phyloP scores from a whole-genome alignment of 2,329 filamentous ascomycete species.

The Neobulgaria alba region DNA sequence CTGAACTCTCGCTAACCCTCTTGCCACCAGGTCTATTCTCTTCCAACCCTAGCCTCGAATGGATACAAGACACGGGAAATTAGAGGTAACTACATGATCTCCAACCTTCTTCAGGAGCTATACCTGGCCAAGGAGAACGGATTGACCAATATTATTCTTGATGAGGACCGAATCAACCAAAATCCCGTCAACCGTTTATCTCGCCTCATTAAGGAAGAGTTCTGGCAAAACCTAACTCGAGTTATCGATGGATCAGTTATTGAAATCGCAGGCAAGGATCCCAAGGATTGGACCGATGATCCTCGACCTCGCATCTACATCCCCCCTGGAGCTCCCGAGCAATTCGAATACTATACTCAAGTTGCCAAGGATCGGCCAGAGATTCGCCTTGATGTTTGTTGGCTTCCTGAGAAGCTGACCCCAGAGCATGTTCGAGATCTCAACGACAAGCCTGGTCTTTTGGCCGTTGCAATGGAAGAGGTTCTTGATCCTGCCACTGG shows the following conservation, averaged over 20 bases:
- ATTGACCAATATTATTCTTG: constrained; percentile 80
- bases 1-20: neutral
- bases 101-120: constrained; percentile 90
- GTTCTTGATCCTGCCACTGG: constrained; percentile 57
- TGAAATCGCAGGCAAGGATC: constrained; percentile 76
- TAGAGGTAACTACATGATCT: constrained; percentile 93
- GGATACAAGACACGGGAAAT: constrained; percentile 85
- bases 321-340: constrained; percentile 73
- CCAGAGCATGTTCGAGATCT: constrained; percentile 73
- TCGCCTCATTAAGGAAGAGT: constrained; percentile 78
- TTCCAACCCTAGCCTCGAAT: constrained; percentile 78
- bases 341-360: constrained; percentile 79
- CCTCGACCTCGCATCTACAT: constrained; percentile 89
- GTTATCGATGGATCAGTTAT: constrained; percentile 85
- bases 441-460: constrained; percentile 78
- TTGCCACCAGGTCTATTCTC: constrained; percentile 57
- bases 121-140: constrained; percentile 87
- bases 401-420: constrained; percentile 69
- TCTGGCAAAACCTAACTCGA: constrained; percentile 87
- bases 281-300: constrained; percentile 91
- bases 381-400: constrained; percentile 77
- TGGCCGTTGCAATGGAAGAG: constrained; percentile 85
- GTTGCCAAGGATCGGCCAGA: constrained; percentile 74
- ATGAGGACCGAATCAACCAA: constrained; percentile 86
- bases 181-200: constrained; percentile 86